These are phyloP conservation scores for Aspergillus felis DNA, from an alignment of 2,329 filamentous ascomycete species.

Conservation along the genomic window DNA sequence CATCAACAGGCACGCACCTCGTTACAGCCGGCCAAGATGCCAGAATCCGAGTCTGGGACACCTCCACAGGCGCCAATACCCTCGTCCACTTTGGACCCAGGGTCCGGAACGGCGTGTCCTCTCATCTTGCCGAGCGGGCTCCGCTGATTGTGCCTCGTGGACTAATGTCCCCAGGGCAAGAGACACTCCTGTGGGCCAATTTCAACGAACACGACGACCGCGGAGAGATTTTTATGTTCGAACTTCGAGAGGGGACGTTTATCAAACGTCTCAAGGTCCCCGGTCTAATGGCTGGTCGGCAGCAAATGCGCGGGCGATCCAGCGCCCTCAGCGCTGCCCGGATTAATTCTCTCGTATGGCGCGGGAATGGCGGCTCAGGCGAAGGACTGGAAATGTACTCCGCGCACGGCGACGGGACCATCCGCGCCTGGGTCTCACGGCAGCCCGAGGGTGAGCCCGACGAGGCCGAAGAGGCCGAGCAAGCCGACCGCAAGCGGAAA, in stretches of 20 bases:
- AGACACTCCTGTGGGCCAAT: slow-evolving; percentile 77
- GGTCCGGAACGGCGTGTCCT: slow-evolving; percentile 64
- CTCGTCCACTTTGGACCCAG: slow-evolving; percentile 82
- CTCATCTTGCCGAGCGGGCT: slow-evolving; percentile 56
- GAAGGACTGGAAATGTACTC: slow-evolving; percentile 70
- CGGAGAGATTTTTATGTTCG: slow-evolving; percentile 70
- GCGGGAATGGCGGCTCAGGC: slow-evolving; percentile 56
- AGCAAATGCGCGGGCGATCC: slow-evolving; percentile 37
- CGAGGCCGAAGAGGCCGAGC: slow-evolving; percentile 49
- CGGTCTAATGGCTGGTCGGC: slow-evolving; percentile 44
- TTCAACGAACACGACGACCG: slow-evolving; percentile 62
- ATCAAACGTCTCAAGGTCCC: slow-evolving; percentile 67
- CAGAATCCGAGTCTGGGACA: slow-evolving; percentile 82
- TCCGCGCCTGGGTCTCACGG: slow-evolving; percentile 71
- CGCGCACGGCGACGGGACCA: slow-evolving; percentile 77
- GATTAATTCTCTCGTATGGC: slow-evolving; percentile 74
- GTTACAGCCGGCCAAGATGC: slow-evolving; percentile 80
- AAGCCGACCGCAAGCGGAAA: slow-evolving; percentile 59
- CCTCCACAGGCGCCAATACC: slow-evolving; percentile 75
- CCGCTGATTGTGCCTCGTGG: slow-evolving; percentile 62
- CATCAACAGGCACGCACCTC: slow-evolving; percentile 70
- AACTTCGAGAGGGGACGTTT: slow-evolving; percentile 71
- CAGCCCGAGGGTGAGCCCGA: slow-evolving; percentile 46
- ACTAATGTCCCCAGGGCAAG: slow-evolving; percentile 53
- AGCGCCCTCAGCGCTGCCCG: slow-evolving; percentile 54